These are phyloP conservation scores for Emericellopsis atlantica DNA, from an alignment of 2,329 filamentous ascomycete species.

Conservation along the genomic window DNA sequence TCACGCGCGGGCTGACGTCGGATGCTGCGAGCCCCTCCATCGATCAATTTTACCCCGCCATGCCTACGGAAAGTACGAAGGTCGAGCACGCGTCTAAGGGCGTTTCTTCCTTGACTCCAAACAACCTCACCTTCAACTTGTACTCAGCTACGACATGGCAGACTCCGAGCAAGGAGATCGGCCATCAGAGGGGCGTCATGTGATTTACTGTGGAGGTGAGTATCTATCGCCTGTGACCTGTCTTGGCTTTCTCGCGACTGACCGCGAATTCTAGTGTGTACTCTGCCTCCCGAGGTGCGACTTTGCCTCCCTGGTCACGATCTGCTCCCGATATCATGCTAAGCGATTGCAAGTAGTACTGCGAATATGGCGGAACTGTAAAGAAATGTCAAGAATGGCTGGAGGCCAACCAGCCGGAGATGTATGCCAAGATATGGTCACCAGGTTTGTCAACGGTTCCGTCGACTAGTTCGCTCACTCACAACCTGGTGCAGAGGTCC, in stretches of 20 bases:
- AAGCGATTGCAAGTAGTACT: conserved; percentile 56
- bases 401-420: conserved; percentile 53
- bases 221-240: conserved; percentile 4
- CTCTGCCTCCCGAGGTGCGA: conserved; percentile 51
- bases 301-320: not conserved
- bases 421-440: conserved; percentile 78
- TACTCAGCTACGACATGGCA: conserved; percentile 28
- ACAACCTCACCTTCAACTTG: not conserved
- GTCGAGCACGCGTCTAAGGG: conserved; percentile 13
- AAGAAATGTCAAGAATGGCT: conserved; percentile 99
- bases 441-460: conserved; percentile 44
- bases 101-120: conserved; percentile 4
- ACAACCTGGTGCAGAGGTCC: conserved; percentile 43
- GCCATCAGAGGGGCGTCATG: conserved; percentile 37
- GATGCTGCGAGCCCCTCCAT: conserved; percentile 2
- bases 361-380: conserved; percentile 91
- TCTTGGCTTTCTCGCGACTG: not conserved
- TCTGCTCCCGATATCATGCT: not conserved
- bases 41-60: conserved; percentile 21
- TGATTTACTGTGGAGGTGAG: conserved; percentile 48
- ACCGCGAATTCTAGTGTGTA: conserved; percentile 38
- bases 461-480: not conserved
- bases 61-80: conserved; percentile 4
- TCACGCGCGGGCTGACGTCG: not conserved
- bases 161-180: conserved; percentile 28